Evolutionary conservation across 1,284 basidiomycete species (phyloP).

Genomic region (Naganishia liquefaciens): DNA sequence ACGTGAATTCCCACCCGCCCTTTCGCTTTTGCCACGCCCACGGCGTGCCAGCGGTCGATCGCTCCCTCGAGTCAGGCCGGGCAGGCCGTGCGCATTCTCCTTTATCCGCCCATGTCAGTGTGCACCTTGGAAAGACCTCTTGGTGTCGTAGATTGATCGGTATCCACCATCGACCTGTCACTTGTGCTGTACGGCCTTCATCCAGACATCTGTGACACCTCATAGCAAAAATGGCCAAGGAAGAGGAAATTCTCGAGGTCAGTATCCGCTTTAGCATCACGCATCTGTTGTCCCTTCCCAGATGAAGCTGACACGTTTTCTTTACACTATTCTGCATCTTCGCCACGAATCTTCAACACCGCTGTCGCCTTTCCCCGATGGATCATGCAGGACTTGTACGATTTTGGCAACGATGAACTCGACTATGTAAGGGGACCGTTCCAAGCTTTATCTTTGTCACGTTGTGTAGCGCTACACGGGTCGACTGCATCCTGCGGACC

Average conservation of each 20-base stretch:
- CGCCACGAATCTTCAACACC: neutral
- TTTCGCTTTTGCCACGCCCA: neutral
- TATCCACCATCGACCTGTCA: neutral
- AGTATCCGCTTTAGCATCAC: neutral
- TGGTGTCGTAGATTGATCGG: neutral
- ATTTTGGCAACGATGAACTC: constrained; percentile 32
- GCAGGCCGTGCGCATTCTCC: constrained; percentile 2
- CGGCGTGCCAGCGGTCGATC: constrained; percentile 3
- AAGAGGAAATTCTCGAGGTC: constrained; percentile 28
- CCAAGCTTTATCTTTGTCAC: constrained; percentile 16
- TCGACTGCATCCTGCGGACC: constrained; percentile 18
- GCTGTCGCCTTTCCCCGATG: neutral
- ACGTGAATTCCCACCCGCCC: neutral
- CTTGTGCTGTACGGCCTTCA: too few relatives aligned
- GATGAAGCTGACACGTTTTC: neutral
- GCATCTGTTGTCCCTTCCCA: neutral
- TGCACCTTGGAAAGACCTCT: neutral
- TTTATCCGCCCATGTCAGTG: neutral
- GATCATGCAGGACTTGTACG: constrained; percentile 31
- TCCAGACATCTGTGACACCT: neutral
- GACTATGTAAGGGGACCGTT: constrained; percentile 25
- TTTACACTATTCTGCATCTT: neutral
- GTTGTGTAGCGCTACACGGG: constrained; percentile 20
- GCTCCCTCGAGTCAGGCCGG: neutral
- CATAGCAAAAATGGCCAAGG: constrained; percentile 14